Evolutionary conservation across 805 yeast genomes (phyloP), one percentile per base, ranked within the genome.

Genomic region (Zygosaccharomyces lentus): DNA sequence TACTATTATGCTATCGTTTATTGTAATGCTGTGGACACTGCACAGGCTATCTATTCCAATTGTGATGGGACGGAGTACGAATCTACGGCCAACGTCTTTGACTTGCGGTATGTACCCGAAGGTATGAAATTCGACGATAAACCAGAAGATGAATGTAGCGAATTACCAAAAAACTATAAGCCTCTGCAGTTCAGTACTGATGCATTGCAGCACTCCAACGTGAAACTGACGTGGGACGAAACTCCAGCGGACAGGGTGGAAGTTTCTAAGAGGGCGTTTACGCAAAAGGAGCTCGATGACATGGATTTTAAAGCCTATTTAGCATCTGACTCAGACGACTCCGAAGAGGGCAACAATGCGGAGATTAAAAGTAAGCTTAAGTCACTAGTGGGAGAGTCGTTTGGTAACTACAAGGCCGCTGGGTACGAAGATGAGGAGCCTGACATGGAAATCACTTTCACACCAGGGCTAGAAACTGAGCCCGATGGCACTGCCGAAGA

Each of bases 11-110:
- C 98, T 0, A 83, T 93, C 15, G 88, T 91, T 3, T 75, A 71
- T 43, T 93, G 97, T 70, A 95, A 87, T 58, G 74, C 81, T 16
- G 72, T 84, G 1, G 65, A 59, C 2, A 83, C 96, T 0, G 85
- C 97, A 0, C 75, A 80, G 55, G 69, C 69, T 25, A 88, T 93
- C 24, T 93, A 91, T 62, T 81, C 81, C 29, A 84, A 79, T 58
- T 88, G 96, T 68, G 99, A 93, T 66, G 96, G 96, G 26, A 79
- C 97, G 0, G 99, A 93, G 68, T 93, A 80, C 61, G 99, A 93
- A 67, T 83, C 96, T 10, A 89, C 98, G 0, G 95, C 98, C 4
- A 93, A 93, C 63, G 77, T 87, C 45, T 91, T 93, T 65, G 99
- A 93, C 65, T 70, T 93, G 51, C 75, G 99, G 57, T 93, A 87